Base-by-base conservation (phyloP, 73 alveolate genomes). In the Paramecium biaurelia region DNA sequence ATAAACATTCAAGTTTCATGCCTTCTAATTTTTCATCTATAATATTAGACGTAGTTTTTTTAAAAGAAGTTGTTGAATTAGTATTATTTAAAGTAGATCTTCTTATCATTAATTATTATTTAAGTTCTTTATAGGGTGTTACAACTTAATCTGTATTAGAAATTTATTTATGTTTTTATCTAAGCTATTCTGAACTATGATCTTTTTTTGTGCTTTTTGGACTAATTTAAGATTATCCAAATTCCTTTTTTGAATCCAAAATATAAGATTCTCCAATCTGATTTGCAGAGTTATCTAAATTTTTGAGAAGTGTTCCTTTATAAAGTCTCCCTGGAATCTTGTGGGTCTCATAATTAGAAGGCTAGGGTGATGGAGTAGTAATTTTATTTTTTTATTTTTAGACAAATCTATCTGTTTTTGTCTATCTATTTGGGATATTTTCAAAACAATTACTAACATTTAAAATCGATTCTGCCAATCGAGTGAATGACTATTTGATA, bases 381-480 rank as follows among this genome's bases (percentile, higher is more conserved):
- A 35, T 34, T 35, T 35, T 72, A 12, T 72, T 9, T 37, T 72
- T 72, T 72, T 14, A 72, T 24, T 72, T 72, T 72, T 72, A 21
- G 32, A 72, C 84, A 63, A 63, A 63, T 63, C 45, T 63, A 32
- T 72, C 86, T 28, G 86, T 72, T 72, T 35, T 72, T 34, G 56
- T 35, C 30, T 72, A 72, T 37, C 86, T 72, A 35, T 72, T 72
- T 11, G 86, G 28, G 32, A 72, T 35, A 35, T 32, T 35, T 35
- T 72, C 86, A 72, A 72, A 72, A 72, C 86, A 72, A 72, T 72
- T 72, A 18, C 59, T 35, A 34, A 35, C 58, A 72, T 72, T 72
- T 72, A 72, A 38, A 15, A 72, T 35, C 7, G 56, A 28, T 34
- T 72, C 56, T 12, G 86, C 56, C 32, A 72, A 38, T 28, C 58